Base-by-base conservation (phyloP, 1,284 basidiomycete genomes). In the Cutaneotrichosporon dermatis region DNA sequence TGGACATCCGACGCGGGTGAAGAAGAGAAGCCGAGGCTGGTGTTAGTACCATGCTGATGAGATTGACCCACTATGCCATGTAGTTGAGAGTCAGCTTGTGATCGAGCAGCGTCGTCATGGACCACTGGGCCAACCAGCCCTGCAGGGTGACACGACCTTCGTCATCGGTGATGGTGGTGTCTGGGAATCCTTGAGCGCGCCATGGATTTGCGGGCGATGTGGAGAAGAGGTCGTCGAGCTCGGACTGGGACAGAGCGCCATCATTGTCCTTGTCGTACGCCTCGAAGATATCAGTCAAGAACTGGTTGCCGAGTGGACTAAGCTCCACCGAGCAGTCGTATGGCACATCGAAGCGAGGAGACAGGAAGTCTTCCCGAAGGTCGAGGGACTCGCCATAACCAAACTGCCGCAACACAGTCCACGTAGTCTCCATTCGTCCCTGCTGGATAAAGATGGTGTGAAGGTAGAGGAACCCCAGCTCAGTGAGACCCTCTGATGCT, bases 71-170 rank as follows among this genome's bases (percentile, higher is more conserved):
- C 73, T 98, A 96, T 13, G 94, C 94, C n/a, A 99, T 87, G 76
- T 97, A 98, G 33, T 92, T 89, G 25, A 99, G 81, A 0, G 95
- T 96, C 25, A 89, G 90, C 73, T 87, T 88, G 69, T 94, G 88
- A 70, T 97, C 91, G 13, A 99, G 83, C 2, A 99, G 82, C 1
- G 95, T 99, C 1, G 93, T 96, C 94, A 98, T 97, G 74, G 92
- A 96, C 95, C 95, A 99, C 75, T 98, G 94, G 33, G 95, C 95
- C 13, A 99, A 81, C 95, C 95, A 99, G 6, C 92, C 92, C 79
- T 98, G 95, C 52, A 99, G 79, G 13, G 95, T 98, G 12, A 98
- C 90, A 9, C 89, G 86, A 8, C 92, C 93, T 44, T 85, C 82
- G 71, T 95, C 93, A 69, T 94, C 89, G 10, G 92, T 89, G 53